These are phyloP conservation scores for Mycosphaerella arachidis DNA, from an alignment of 2,329 filamentous ascomycete species.

Conservation along the genomic window DNA sequence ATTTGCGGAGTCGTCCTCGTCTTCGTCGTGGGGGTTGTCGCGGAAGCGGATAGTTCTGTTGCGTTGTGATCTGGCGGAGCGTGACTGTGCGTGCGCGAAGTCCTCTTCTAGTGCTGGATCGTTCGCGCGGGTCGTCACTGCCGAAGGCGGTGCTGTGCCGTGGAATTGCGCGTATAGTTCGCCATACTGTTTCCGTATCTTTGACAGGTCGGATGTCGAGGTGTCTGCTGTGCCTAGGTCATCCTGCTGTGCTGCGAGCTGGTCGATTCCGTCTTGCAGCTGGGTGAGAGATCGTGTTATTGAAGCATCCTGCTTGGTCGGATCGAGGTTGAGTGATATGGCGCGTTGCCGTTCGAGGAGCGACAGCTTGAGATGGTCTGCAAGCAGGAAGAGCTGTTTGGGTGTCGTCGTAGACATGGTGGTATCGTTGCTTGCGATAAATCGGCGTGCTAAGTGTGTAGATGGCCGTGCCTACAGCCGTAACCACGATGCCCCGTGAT, in stretches of 20 bases:
- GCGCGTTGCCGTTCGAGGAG: constrained; percentile 87
- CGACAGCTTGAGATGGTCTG: constrained; percentile 95
- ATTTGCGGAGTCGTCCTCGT: constrained; percentile 51
- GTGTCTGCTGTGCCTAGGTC: constrained; percentile 57
- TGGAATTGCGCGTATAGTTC: constrained; percentile 79
- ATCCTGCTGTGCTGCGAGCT: constrained; percentile 61
- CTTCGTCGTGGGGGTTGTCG: constrained; percentile 49
- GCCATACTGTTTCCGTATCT: constrained; percentile 68
- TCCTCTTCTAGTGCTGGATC: constrained; percentile 58
- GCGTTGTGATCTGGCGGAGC: constrained; percentile 20
- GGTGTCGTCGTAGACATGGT: not conserved
- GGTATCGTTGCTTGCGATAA: not conserved
- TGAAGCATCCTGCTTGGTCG: constrained; percentile 78
- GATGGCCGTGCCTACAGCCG: not conserved
- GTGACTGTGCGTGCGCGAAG: constrained; percentile 57
- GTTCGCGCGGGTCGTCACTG: constrained; percentile 58
- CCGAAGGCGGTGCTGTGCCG: constrained; percentile 51
- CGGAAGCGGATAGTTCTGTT: constrained; percentile 67
- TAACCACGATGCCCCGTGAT: not conserved
- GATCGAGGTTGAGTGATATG: constrained; percentile 71
- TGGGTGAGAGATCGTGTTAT: constrained; percentile 85
- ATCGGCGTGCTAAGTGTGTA: too few relatives aligned
- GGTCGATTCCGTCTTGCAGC: constrained; percentile 72
- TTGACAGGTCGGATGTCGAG: constrained; percentile 55
- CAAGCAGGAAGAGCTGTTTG: constrained; percentile 77